Base-by-base conservation (phyloP, 1,284 basidiomycete genomes). In the Gomphus sp. region DNA sequence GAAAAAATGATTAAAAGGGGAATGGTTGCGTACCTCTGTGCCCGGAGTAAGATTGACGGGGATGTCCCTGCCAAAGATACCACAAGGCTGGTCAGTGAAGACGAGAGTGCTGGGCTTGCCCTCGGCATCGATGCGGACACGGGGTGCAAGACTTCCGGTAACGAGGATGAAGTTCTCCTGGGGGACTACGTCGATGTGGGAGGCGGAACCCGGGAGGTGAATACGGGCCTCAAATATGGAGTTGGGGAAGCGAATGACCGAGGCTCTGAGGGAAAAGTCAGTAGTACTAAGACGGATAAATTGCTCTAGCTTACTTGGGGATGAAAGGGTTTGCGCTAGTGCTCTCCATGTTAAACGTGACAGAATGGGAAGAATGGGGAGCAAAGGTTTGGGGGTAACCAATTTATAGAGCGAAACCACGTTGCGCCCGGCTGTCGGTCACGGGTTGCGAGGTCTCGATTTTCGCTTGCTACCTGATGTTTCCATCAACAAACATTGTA, bases 61-160 rank as follows among this genome's bases (percentile, higher is more conserved):
- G 31, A 59, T 52, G 28, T 59, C 57, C 3, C 57, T 31, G 6
- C 50, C 49, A 18, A 59, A 59, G 41, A 44, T 18, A 22, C 57
- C 57, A 36, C 57, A 59, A 10, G 57, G 36, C 36, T 59, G 52
- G 51, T 59, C 57, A 22, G 57, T 31, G 37, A 51, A 59, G 28
- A 59, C 28, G 41, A 59, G 41, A 7, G 36, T 45, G 37, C 41
- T 50, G 10, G 43, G 18, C 25, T 31, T 43, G 16, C 57, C 57
- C 25, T 53, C 33, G n/a, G 31, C 36, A 18, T 59, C 57, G 18
- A 31, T 47, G 31, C 39, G 36, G n/a, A 51, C 37, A 12, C 57
- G 57, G 4, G 57, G 51, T 28, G 44, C 39, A 36, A 59, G 50
- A 18, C 57, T 51, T 4, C 57, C 57, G 12, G 57, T 53, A 28